Evolutionary conservation across 1,139 yeast genomes (phyloP), one percentile per base, ranked within the genome.

Genomic region (Ogataea hybrid): DNA sequence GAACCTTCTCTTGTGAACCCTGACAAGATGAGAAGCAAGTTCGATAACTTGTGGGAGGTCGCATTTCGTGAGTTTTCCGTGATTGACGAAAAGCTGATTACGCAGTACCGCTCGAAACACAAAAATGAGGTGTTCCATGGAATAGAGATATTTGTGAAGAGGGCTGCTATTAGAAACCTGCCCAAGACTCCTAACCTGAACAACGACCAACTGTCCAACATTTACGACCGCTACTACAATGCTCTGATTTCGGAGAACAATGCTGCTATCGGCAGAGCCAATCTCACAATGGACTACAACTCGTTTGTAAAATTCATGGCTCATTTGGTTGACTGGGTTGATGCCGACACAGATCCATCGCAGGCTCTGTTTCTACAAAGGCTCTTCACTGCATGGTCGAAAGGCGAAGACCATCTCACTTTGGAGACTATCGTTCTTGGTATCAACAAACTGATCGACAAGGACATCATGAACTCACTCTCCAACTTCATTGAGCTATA

Each of bases 31-130:
- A 77, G 87, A 32, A 85, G 97, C 2, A 81, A 82, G 54, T 94
- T 94, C 63, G 97, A 92, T 64, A 95, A 87, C 52, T 72, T 94
- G 21, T 70, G 92, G 65, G 95, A 89, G 6, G 87, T 89, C 2
- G 95, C 98, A 0, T 90, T 92, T 65, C 84, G 84, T 57, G 98
- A 94, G 59, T 94, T 94, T 61, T 72, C 85, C 9, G 79, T 79
- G 9, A 76, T 94, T 22, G 82, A 89, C 25, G 96, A 90, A 46
- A 82, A 79, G 1, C 71, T 79, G 61, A 81, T 94, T 37, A 73
- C 73, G 28, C 80, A 75, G 46, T 85, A 81, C 55, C 77, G 97
- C 42, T 69, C 75, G 32, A 84, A 77, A 57, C 83, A 80, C 60
- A 82, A 90, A 62, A 81, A 82, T 54, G 77, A 81, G 28, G 90